Evolutionary conservation across 78 protist genomes (phyloP).

Genomic region (Speleostelium caveatum): DNA sequence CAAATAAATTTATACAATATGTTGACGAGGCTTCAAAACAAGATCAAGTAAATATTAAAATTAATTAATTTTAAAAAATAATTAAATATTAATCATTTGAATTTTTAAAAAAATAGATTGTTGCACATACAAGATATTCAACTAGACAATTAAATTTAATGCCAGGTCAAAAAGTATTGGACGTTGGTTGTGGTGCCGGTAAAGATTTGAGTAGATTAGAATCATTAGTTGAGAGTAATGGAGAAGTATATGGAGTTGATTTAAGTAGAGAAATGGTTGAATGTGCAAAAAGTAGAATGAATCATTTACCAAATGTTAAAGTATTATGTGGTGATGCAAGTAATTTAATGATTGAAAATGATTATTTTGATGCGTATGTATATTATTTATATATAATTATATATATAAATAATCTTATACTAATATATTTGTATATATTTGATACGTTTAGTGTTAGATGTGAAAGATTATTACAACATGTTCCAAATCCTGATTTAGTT

Average conservation of each 20-base stretch:
- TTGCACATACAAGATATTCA: slow-evolving; percentile 60
- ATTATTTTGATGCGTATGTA: slow-evolving; percentile 66
- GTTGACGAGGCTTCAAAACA: slow-evolving; percentile 65
- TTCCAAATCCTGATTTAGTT: slow-evolving; percentile 34
- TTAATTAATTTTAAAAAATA: not conserved
- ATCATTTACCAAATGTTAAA: slow-evolving; percentile 47
- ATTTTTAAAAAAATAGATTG: slow-evolving; percentile 32
- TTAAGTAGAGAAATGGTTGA: slow-evolving; percentile 62
- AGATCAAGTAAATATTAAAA: slow-evolving; percentile 34
- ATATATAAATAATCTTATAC: not conserved
- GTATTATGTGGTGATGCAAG: slow-evolving; percentile 56
- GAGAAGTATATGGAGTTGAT: slow-evolving; percentile 56
- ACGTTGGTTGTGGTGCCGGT: slow-evolving; percentile 74
- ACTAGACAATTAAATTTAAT: slow-evolving; percentile 42
- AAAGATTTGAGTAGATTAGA: slow-evolving; percentile 57
- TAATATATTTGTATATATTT: not conserved
- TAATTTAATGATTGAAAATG: slow-evolving; percentile 17
- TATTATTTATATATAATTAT: not conserved
- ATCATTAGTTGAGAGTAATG: slow-evolving; percentile 27
- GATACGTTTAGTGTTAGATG: slow-evolving; percentile 17
- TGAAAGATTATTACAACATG: slow-evolving; percentile 75
- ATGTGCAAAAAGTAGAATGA: slow-evolving; percentile 72
- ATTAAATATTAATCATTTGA: no score
- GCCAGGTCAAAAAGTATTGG: slow-evolving; percentile 56
- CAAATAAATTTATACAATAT: slow-evolving; percentile 75